phyloP scores from a whole-genome alignment of 1,284 basidiomycete genomes.

The Gastroboletus turbinatus region DNA sequence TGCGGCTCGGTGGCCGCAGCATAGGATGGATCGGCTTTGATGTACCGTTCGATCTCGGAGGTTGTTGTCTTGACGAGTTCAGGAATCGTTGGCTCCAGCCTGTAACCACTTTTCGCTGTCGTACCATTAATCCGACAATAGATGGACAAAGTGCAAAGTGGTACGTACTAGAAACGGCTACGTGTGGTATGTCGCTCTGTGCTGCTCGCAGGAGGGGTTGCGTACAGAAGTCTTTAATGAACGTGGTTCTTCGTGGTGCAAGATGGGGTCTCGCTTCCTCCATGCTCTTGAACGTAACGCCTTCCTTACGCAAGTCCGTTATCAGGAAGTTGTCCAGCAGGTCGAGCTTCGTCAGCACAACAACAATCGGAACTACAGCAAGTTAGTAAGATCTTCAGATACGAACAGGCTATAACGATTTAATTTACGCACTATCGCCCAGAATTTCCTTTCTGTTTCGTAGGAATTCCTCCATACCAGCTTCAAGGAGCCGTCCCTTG shows the following conservation, averaged over 20 bases:
- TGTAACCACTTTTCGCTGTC: neutral
- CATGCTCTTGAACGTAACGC: neutral
- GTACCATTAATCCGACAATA: neutral
- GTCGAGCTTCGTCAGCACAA: neutral
- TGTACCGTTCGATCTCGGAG: neutral
- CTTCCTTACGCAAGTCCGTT: neutral
- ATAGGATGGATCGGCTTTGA: neutral
- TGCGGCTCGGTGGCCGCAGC: too few species aligned
- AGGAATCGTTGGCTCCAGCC: neutral
- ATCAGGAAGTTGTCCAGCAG: neutral
- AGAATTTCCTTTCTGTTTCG: neutral
- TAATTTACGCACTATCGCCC: neutral
- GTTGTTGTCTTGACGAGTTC: neutral
- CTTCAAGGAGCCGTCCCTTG: neutral
- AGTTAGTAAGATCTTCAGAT: neutral
- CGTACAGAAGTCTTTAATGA: neutral
- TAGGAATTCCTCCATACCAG: conserved; percentile 1
- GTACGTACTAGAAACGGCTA: neutral
- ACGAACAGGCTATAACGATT: neutral
- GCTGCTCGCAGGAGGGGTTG: neutral
- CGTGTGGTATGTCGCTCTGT: neutral
- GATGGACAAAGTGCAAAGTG: too few species aligned
- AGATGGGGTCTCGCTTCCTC: neutral
- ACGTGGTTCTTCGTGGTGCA: neutral
- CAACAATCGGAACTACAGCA: neutral